Conservation (phyloP, 345 rosid genomes). For the Eucalyptus pauciflora region DNA sequence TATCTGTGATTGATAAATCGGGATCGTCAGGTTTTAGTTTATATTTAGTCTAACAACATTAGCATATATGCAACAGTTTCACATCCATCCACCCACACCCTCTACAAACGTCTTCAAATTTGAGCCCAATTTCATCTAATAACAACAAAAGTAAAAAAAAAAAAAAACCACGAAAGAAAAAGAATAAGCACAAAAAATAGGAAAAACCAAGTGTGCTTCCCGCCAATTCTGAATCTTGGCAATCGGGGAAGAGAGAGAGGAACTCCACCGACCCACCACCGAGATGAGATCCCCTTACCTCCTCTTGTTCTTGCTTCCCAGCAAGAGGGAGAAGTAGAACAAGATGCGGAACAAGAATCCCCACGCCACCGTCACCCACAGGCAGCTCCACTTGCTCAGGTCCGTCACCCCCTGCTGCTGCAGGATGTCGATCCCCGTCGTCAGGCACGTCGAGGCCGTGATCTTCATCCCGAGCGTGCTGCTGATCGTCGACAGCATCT, state of each 20-base stretch:
- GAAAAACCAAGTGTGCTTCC: neutral
- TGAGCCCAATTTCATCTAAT: neutral
- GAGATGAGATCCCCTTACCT: constrained; percentile 16
- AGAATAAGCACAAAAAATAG: neutral
- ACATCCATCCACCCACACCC: neutral
- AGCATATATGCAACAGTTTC: neutral
- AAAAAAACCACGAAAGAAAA: neutral
- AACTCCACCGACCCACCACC: neutral
- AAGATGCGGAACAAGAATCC: constrained; percentile 81
- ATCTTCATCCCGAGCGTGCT: constrained; percentile 41
- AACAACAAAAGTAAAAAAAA: neutral
- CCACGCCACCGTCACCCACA: constrained; percentile 74
- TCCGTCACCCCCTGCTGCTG: constrained; percentile 60
- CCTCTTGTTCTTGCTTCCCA: constrained; percentile 94
- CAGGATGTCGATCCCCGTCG: constrained; percentile 59
- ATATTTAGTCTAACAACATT: neutral
- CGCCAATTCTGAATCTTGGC: neutral
- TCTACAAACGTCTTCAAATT: neutral
- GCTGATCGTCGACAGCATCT: constrained; percentile 39
- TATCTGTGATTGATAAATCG: no score
- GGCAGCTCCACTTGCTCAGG: constrained; percentile 71
- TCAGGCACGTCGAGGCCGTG: constrained; percentile 69
- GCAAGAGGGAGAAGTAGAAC: constrained; percentile 64
- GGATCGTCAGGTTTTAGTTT: no score
- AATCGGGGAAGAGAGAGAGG: neutral